These are phyloP conservation scores for Soucietia sequanensis DNA, from an alignment of 805 yeast species.

Conservation along the genomic window DNA sequence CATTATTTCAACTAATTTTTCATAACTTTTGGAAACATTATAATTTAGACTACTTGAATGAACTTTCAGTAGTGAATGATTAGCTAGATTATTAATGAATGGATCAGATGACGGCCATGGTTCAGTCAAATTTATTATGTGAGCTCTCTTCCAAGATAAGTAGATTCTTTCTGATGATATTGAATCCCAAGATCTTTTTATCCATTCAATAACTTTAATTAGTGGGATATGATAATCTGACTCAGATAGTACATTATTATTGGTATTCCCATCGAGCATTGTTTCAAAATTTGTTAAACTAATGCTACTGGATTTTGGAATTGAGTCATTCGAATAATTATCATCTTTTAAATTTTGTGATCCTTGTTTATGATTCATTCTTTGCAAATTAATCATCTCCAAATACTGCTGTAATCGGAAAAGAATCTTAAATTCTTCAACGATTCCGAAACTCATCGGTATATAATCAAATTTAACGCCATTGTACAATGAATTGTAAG, in stretches of 20 bases:
- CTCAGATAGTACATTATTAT: constrained; percentile 30
- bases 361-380: constrained; percentile 13
- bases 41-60: constrained; percentile 9
- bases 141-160: constrained; percentile 34
- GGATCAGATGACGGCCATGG: constrained; percentile 29
- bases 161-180: constrained; percentile 30
- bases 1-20: constrained; percentile 46
- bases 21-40: constrained; percentile 30
- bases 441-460: constrained; percentile 65
- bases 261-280: not conserved
- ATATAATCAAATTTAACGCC: constrained; percentile 53
- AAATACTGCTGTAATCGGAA: constrained; percentile 59
- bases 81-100: constrained; percentile 11
- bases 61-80: constrained; percentile 9
- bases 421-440: constrained; percentile 58
- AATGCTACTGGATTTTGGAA: not conserved
- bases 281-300: not conserved
- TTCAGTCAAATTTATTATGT: constrained; percentile 24
- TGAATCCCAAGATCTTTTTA: constrained; percentile 55
- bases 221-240: constrained; percentile 47
- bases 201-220: constrained; percentile 57
- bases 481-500: constrained; percentile 30
- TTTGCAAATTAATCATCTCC: constrained; percentile 40
- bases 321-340: not conserved
- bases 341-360: not conserved